Base-by-base conservation (phyloP, 2,329 filamentous ascomycete species). In the Colletotrichum caudatum region DNA sequence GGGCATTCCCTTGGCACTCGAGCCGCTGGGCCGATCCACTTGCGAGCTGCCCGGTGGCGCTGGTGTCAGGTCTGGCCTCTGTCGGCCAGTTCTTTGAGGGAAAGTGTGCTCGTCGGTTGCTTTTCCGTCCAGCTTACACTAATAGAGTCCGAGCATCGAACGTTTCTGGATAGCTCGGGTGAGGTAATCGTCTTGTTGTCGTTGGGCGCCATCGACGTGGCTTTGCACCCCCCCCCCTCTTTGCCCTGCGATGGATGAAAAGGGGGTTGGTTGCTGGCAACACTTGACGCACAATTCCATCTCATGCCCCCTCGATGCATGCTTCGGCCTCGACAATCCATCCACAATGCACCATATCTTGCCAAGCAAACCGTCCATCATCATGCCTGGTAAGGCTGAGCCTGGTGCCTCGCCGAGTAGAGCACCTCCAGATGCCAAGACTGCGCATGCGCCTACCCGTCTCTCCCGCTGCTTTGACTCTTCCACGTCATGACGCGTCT, bases 1-100 rank as follows among this genome's bases (percentile, higher is more conserved):
- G 69, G 69, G 69, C 69, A 60, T 64, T 69, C 54, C 65, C 65
- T 71, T 71, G 69, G 69, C 69, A 59, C 8, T 26, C 44, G 39
- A 62, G n/a, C 5, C 54, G 62, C 66, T 44, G 54, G 62, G 62
- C 9, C 54, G 46, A 54, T 69, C 26, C 37, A n/a, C 20, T 8
- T 44, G 39, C 26, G 41, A 51, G 33, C 9, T 51, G 37, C 35
- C 26, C 9, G 20, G 51, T 64, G 39, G 51, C 33, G 44, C 41
- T 50, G 46, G 37, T 46, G 56, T 50, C 57, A 53, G 12, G 3
- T n/a, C 57, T 41, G 2, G 23, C 44, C 20, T 46, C 23, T 16
- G 16, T 18, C 44, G 33, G 18, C n/a, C 41, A 37, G 11, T 60
- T 39, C n/a, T n/a, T 57, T 2, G 44, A 20, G 26, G 48, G n/a